These are phyloP conservation scores for Penicillium sp. DNA, from an alignment of 2,329 filamentous ascomycete genomes.

Conservation along the genomic window DNA sequence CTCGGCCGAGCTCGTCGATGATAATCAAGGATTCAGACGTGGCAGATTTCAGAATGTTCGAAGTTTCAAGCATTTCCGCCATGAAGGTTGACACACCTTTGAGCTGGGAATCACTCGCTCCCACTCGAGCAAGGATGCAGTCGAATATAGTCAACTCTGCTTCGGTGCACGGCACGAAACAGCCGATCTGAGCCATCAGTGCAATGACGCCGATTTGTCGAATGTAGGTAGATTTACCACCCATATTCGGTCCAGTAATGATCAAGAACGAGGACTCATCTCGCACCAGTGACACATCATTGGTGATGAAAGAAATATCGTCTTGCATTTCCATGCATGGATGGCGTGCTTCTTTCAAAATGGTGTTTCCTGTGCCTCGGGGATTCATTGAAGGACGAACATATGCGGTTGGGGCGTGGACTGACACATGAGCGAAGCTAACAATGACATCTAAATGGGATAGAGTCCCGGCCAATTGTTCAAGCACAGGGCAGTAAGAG, in stretches of 20 bases:
- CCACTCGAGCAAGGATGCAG: conserved; percentile 91
- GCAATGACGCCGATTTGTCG: conserved; percentile 95
- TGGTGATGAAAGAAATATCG: conserved; percentile 97
- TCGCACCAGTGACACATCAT: conserved; percentile 79
- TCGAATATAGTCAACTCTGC: conserved; percentile 96
- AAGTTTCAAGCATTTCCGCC: conserved; percentile 99
- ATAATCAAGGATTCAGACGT: conserved; percentile 96
- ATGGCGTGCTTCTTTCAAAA: conserved; percentile 89
- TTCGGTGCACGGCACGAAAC: conserved; percentile 87
- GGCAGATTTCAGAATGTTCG: conserved; percentile 95
- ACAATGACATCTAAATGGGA: conserved; percentile 95
- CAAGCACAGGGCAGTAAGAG: conserved; percentile 89
- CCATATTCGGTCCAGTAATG: conserved; percentile 98
- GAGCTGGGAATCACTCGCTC: conserved; percentile 91
- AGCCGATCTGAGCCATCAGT: conserved; percentile 93
- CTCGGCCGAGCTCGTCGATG: conserved; percentile 94
- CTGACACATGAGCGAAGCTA: conserved; percentile 85
- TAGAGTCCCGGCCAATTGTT: conserved; percentile 80
- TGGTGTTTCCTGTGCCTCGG: conserved; percentile 80
- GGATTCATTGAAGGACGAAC: conserved; percentile 86
- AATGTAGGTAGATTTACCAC: conserved; percentile 97
- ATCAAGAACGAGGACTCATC: conserved; percentile 85
- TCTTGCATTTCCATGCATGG: conserved; percentile 99
- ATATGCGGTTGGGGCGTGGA: conserved; percentile 89
- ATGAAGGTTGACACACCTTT: conserved; percentile 99